Base-by-base conservation (phyloP, 2,329 filamentous ascomycete genomes). In the Neopestalotiopsis sp. region DNA sequence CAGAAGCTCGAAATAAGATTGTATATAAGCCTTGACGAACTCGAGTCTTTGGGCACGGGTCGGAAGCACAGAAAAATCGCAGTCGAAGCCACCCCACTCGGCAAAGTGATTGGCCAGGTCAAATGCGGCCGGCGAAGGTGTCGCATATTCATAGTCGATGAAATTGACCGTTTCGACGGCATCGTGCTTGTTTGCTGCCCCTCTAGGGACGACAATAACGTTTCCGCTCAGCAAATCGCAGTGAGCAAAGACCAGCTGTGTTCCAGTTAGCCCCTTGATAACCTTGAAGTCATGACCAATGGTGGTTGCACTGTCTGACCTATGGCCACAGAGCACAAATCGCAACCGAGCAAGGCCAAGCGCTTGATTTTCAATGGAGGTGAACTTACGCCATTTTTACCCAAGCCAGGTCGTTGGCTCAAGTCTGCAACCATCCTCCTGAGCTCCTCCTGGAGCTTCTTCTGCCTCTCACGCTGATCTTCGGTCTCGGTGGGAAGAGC, bases 141-240 rank as follows among this genome's bases (percentile, higher is more conserved):
- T 96, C 14, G 95, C 94, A 81, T 99, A 99, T 81, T 99, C 96
- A 84, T 98, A 99, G 82, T 99, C 96, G 79, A 99, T 99, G 82
- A 99, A 98, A 77, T 89, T 89, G 67, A 95, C 91, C 2, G 82
- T 85, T 63, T 87, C 84, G 20, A 70, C 64, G 24, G 73, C 70
- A 49, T 74, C 75, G 38, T 81, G 73, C 59, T 76, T 78, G 73
- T 75, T 74, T 38, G 79, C 73, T 24, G 70, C 72, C 52, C 75
- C 74, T 57, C 79, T 78, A 66, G 89, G 91, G 68, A 94, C 86
- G 72, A 98, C 89, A 76, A 99, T 98, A 73, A 99, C 93, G 79
- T 99, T 99, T 73, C 95, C 96, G 79, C 92, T 94, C n/a, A 99
- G 86, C 30, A 99, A 88, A 81, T 99, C 96, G 85, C 95, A 97